Percentiles rank a stretch among this genome's conserved stretches.
These are phyloP conservation scores for Symbiodinium pilosum DNA, from an alignment of 73 alveolate genomes.

Conservation along the genomic window DNA sequence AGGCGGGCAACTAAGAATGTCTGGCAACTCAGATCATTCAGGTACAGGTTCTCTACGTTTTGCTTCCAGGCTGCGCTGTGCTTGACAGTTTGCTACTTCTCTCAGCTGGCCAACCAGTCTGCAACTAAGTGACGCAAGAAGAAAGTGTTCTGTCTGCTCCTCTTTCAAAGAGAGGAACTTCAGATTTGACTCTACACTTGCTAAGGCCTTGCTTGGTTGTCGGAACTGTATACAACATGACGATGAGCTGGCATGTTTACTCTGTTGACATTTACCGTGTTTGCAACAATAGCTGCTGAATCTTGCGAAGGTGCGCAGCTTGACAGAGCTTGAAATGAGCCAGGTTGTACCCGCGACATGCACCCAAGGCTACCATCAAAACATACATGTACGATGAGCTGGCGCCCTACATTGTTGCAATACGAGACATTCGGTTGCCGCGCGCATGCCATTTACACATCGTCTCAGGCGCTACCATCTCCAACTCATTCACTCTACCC, in stretches of 20 bases:
- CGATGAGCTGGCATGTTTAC: neutral
- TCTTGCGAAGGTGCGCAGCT: neutral
- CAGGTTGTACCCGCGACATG: slow-evolving; percentile 96
- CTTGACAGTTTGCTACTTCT: slow-evolving; percentile 95
- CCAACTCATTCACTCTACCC: slow-evolving; percentile 97
- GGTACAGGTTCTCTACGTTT: neutral
- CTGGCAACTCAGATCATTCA: neutral
- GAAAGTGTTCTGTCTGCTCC: too few relatives aligned
- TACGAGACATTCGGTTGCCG: too few relatives aligned
- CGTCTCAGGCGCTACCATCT: slow-evolving; percentile 95
- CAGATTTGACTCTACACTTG: neutral
- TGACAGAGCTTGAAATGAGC: neutral
- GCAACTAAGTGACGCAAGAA: neutral
- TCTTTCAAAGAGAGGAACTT: too few relatives aligned
- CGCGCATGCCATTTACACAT: neutral
- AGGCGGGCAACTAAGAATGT: slow-evolving; percentile 29
- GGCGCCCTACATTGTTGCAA: neutral
- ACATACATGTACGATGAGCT: slow-evolving; percentile 97
- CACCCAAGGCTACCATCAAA: slow-evolving; percentile 96
- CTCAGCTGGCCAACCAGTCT: slow-evolving; percentile 91
- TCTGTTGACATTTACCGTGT: neutral
- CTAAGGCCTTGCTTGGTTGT: slow-evolving; percentile 95
- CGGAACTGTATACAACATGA: slow-evolving; percentile 96
- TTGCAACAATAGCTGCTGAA: neutral
- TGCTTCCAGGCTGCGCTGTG: slow-evolving; percentile 96